Evolutionary conservation across 208 protist genomes (phyloP), one percentile per base, ranked within the genome.

Genomic region (Tetramitus jugosus): DNA sequence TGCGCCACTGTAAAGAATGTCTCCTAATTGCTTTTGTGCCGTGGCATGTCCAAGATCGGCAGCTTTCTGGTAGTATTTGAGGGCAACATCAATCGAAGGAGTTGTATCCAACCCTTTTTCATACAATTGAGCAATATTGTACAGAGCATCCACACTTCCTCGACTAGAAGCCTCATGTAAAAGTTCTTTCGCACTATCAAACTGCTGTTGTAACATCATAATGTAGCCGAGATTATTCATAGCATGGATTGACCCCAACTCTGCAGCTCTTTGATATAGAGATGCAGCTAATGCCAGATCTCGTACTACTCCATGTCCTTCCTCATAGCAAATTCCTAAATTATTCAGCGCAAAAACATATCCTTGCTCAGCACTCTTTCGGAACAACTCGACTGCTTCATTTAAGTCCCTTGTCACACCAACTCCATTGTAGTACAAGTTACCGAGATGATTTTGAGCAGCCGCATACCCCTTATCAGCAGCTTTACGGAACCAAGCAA

Each of bases 401-500:
- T 77, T n/a, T 3, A 26, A 39, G 10, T 52, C 42, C 35, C 37
- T 8, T 33, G 52, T 43, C 29, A 77, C 20, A 49, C 39, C 39
- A 17, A 33, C 20, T n/a, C 72, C 72, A 43, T 49, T 53, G 39
- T 77, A 67, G 20, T 60, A 77, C 39, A 77, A 26, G 42, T 43
- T 14, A 60, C 72, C 72, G 0, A 77, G n/a, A 17, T 31, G 4
- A 60, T 77, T 68, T 60, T 77, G 72, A 37, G 72, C 56, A 37
- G 52, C 33, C 6, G 72, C 39, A 60, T 60, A 60, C 52, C 33
- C 39, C 37, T 29, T 77, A 60, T 53, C 33, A 33, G 23, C 29
- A 49, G 72, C 39, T 31, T 43, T 60, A 37, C 31, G 26, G 7
- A 77, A 33, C 13, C 52, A 46, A 20, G 6, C 20, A 17, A 17